Evolutionary conservation across 208 protist species (phyloP), one percentile per base, ranked within the genome.

Genomic region (Herpetomonas muscarum): DNA sequence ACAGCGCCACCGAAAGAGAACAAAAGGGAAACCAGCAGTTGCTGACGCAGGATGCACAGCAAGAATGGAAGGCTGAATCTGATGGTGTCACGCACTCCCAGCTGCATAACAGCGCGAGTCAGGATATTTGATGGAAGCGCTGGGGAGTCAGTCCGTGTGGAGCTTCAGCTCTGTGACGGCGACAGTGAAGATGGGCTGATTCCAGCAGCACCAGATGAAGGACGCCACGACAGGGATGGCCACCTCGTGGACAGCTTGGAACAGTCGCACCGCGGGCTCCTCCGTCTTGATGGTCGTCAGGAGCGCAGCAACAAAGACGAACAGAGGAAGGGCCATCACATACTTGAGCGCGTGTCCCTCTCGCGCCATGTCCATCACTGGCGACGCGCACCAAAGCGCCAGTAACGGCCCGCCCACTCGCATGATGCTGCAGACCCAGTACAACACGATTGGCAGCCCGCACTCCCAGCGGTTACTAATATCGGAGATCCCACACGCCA

Each of bases 391-490:
- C 73, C 71, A 88, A 51, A 89, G 45, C 42, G 74, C 61, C 53
- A 88, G 64, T 36, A 88, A 45, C 29, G 87, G 87, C 25, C 70
- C 55, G 12, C 67, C 39, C 34, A 72, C 32, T 9, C 78, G 71
- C 17, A 78, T 59, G 1, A 78, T 65, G 42, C 73, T 85, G 55
- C 82, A 84, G 0, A 82, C 49, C 63, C 74, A 85, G 60, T 87
- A 85, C n/a, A 90, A 68, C 26, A 81, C 75, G 56, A 82, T 81
- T 1, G 82, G 76, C 19, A 85, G 12, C 12, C 79, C 68, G 60
- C 87, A 93, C 64, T 87, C 82, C 62, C 74, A 74, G n/a, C 42
- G 55, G 1, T 69, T 55, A 39, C 72, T 81, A 17, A 60, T 21
- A 7, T 29, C 28, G 21, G 74, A 80, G 7, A 77, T 0, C 48